Base-by-base conservation (phyloP, 2,329 filamentous ascomycete genomes). In the Rosellinia necatrix region DNA sequence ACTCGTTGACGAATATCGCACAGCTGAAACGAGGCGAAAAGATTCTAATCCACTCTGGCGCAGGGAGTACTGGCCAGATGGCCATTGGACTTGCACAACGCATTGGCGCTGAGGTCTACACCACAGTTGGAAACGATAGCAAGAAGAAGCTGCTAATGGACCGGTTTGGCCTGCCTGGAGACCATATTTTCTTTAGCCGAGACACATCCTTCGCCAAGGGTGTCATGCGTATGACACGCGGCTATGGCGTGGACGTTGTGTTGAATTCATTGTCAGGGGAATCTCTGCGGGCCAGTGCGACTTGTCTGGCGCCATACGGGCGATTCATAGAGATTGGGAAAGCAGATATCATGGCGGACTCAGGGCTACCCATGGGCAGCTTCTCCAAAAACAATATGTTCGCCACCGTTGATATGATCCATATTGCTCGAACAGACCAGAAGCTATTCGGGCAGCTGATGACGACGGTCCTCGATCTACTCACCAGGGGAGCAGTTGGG, bases 271-370 rank as follows among this genome's bases (percentile, higher is more conserved):
- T 76, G 0, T 66, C 75, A 0, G 73, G 74, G 1, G 71, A 76
- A 4, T 50, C 69, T 0, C 65, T 79, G 0, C 71, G 70, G 3
- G 68, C 71, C 1, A 69, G 71, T 0, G 79, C 72, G 74, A 59
- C 71, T 2, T 77, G 74, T 40, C 62, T 81, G 2, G 74, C 77
- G 1, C 59, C 67, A 1, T 75, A 72, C 46, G 77, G 75, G 0
- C 68, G 66, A 2, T 74, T 80, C 60, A 9, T 58, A 5, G 50
- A 58, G 22, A 37, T 64, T 6, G 55, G 59, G 2, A 59, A 56
- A 7, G 30, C 43, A 0, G 57, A 64, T 38, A 57, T 62, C 9
- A 22, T 15, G 1, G 24, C 46, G 0, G 58, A 62, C n/a, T 9
- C 50, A 0, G 13, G 42, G 0, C 22, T 63, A 0, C 50, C 58